Conservation (phyloP, 1,284 basidiomycete species). For the Ustilago loliicola region DNA sequence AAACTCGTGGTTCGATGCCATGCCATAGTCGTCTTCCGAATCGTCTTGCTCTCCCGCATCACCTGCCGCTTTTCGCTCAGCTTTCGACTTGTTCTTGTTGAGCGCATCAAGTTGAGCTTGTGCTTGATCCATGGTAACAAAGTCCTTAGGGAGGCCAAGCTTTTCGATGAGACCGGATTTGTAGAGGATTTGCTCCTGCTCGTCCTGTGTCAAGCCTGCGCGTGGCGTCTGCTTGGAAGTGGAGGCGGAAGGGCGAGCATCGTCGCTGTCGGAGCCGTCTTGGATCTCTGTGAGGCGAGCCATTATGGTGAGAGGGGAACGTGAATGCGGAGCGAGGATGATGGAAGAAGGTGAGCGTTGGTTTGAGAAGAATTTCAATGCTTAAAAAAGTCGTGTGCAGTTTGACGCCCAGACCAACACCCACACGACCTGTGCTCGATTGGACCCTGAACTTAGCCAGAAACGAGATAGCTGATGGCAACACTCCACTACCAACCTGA, state of each 20-base stretch:
- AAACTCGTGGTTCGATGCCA: slow-evolving; percentile 35
- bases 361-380: slow-evolving; percentile 6
- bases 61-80: neutral
- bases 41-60: slow-evolving; percentile 1
- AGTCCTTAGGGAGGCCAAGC: slow-evolving; percentile 51
- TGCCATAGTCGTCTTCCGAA: slow-evolving; percentile 44
- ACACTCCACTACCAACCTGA: neutral
- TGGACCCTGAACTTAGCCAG: slow-evolving; percentile 16
- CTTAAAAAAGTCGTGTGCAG: too few species aligned
- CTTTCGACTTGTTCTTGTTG: slow-evolving; percentile 7
- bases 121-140: slow-evolving; percentile 44
- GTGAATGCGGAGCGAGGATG: neutral
- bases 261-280: slow-evolving; percentile 39
- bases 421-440: neutral
- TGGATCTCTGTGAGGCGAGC: slow-evolving; percentile 45
- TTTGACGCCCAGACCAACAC: slow-evolving; percentile 13
- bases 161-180: slow-evolving; percentile 49
- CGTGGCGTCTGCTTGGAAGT: neutral
- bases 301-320: slow-evolving; percentile 5
- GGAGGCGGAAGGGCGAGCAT: slow-evolving; percentile 11
- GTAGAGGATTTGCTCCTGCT: slow-evolving; percentile 47
- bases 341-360: neutral
- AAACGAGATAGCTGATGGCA: neutral
- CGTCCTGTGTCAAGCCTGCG: slow-evolving; percentile 38
- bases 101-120: slow-evolving; percentile 44